A percentile compares a stretch with the other conserved stretches of the same genome.
phyloP scores from a whole-genome alignment of 2,329 filamentous ascomycete species.

The Fonsecaea nubica region DNA sequence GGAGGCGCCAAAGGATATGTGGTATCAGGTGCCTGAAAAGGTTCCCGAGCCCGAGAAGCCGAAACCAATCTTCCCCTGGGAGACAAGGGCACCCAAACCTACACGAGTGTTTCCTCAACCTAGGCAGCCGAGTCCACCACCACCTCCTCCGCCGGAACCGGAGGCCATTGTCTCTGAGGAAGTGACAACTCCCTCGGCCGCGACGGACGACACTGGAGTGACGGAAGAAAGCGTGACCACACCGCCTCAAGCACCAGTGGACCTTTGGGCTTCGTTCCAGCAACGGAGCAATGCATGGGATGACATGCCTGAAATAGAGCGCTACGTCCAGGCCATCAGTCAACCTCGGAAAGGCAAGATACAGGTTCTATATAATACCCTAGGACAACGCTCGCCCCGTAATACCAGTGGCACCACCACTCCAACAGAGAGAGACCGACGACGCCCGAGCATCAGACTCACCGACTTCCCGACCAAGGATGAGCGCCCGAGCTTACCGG shows the following conservation, averaged over 20 bases:
- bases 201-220: slow-evolving; percentile 21
- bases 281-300: slow-evolving; percentile 90
- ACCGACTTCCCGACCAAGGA: slow-evolving; percentile 85
- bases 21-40: slow-evolving; percentile 74
- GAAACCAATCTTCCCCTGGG: slow-evolving; percentile 88
- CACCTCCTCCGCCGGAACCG: slow-evolving; percentile 30
- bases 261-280: slow-evolving; percentile 67
- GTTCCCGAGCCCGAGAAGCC: slow-evolving; percentile 65
- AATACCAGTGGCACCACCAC: slow-evolving; percentile 30
- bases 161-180: slow-evolving; percentile 9
- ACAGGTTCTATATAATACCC: slow-evolving; percentile 48
- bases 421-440: slow-evolving; percentile 41
- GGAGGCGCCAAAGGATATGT: slow-evolving; percentile 85
- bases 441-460: slow-evolving; percentile 68
- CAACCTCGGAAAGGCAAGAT: slow-evolving; percentile 61
- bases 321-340: slow-evolving; percentile 80
- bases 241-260: slow-evolving; percentile 22
- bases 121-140: slow-evolving; percentile 35
- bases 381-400: slow-evolving; percentile 33
- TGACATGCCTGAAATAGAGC: slow-evolving; percentile 82
- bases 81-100: slow-evolving; percentile 68
- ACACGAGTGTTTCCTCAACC: slow-evolving; percentile 57
- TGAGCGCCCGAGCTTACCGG: slow-evolving; percentile 86
- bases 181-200: slow-evolving; percentile 19
- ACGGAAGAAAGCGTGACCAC: slow-evolving; percentile 19